Evolutionary conservation across 345 rosid genomes (phyloP).

Genomic region (Dipteronia dyeriana): DNA sequence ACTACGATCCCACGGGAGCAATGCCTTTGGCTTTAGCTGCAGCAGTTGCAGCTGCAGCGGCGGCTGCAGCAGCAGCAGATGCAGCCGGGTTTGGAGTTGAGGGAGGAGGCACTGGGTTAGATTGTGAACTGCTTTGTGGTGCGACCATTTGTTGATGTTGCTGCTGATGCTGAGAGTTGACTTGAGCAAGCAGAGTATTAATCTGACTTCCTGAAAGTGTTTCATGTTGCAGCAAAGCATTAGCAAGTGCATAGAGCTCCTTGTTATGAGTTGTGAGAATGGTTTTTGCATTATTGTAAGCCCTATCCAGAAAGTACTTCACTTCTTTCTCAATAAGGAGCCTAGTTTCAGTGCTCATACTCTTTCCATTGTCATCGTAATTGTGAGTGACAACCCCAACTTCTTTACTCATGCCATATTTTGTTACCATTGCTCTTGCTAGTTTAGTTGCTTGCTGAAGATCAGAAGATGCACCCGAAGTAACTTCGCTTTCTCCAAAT

Average conservation of each 20-base stretch:
- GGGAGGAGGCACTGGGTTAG: conserved; percentile 76
- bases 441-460: conserved; percentile 81
- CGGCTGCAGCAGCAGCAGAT: conserved; percentile 65
- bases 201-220: conserved; percentile 83
- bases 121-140: conserved; percentile 46
- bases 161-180: conserved; percentile 58
- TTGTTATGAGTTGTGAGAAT: conserved; percentile 73
- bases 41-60: conserved; percentile 58
- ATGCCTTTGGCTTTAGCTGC: conserved; percentile 77
- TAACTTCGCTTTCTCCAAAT: conserved; percentile 86
- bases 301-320: conserved; percentile 63
- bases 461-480: conserved; percentile 87
- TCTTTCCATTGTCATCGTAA: conserved; percentile 85
- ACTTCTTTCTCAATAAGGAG: conserved; percentile 91
- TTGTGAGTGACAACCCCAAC: conserved; percentile 78
- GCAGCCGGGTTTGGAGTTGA: conserved; percentile 74
- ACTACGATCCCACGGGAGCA: conserved; percentile 85
- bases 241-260: conserved; percentile 84
- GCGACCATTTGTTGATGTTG: conserved; percentile 56
- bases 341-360: conserved; percentile 97
- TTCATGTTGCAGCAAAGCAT: conserved; percentile 78
- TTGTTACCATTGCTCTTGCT: conserved; percentile 90
- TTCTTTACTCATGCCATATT: conserved; percentile 87
- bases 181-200: conserved; percentile 61
- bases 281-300: conserved; percentile 81